These are phyloP conservation scores for Mycena metata DNA, from an alignment of 768 basidiomycete genomes.

Conservation along the genomic window DNA sequence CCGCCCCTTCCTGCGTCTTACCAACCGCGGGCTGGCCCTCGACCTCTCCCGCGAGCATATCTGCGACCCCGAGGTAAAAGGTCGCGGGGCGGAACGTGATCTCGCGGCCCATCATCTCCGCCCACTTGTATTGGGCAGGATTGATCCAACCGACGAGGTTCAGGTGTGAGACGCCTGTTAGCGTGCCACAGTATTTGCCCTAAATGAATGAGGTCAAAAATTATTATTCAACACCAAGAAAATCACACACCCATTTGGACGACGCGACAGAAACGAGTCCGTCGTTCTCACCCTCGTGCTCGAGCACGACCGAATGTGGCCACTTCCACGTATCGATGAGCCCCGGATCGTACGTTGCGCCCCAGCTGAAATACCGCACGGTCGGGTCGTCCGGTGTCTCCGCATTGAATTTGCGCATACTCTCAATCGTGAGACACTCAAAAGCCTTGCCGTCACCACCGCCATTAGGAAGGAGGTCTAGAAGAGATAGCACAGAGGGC, in stretches of 20 bases:
- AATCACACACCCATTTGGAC: constrained; percentile 78
- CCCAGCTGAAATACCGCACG: constrained; percentile 96
- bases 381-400: constrained; percentile 82
- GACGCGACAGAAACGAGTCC: constrained; percentile 92
- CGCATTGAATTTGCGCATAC: constrained; percentile 92
- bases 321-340: constrained; percentile 86
- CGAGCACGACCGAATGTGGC: constrained; percentile 84
- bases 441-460: constrained; percentile 97
- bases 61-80: constrained; percentile 89
- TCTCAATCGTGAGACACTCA: constrained; percentile 84
- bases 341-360: constrained; percentile 90
- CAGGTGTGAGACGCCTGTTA: constrained; percentile 91
- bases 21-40: constrained; percentile 62
- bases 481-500: constrained; percentile 77
- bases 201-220: constrained; percentile 41
- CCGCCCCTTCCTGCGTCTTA: background rate
- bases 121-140: constrained; percentile 88
- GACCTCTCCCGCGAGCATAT: constrained; percentile 82
- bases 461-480: constrained; percentile 90
- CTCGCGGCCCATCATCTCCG: constrained; percentile 88
- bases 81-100: constrained; percentile 93
- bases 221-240: background rate
- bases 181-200: constrained; percentile 96
- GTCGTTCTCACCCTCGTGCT: constrained; percentile 94
- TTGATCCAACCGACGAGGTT: constrained; percentile 97